These are phyloP conservation scores for Collybiopsis confluens DNA, from an alignment of 768 basidiomycete genomes.

Conservation along the genomic window DNA sequence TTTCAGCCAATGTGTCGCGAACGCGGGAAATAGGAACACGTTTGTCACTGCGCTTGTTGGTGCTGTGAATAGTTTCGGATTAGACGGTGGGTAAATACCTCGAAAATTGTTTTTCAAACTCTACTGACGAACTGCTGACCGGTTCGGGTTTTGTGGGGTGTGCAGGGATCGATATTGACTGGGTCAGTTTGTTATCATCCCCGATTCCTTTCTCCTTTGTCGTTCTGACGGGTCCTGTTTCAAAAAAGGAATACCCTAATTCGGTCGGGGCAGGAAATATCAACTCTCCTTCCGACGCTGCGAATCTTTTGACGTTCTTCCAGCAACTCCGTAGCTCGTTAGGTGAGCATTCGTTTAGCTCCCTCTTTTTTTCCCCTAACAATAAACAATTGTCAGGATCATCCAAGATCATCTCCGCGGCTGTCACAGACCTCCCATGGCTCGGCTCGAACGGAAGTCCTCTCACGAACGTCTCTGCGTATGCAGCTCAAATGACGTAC, in stretches of 20 bases:
- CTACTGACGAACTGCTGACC: too few species aligned
- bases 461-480: constrained; percentile 58
- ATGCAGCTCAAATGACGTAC: constrained; percentile 60
- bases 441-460: constrained; percentile 58
- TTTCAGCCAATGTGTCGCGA: constrained; percentile 60
- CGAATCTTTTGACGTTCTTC: constrained; percentile 60
- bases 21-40: constrained; percentile 42
- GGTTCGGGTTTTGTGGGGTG: background rate
- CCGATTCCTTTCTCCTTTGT: too few species aligned
- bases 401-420: constrained; percentile 63
- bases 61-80: constrained; percentile 52
- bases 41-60: constrained; percentile 53
- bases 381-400: constrained; percentile 24
- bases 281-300: constrained; percentile 53
- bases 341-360: constrained; percentile 24
- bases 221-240: too few species aligned
- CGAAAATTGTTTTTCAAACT: too few species aligned
- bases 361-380: background rate
- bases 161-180: constrained; percentile 47
- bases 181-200: constrained; percentile 29
- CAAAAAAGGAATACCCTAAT: constrained; percentile 82
- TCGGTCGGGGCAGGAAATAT: constrained; percentile 58
- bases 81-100: constrained; percentile 55
- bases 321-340: constrained; percentile 51
- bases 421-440: constrained; percentile 68